Evolutionary conservation across 495 filamentous ascomycete genomes (phyloP).

Genomic region (Penicillium pancosmium): DNA sequence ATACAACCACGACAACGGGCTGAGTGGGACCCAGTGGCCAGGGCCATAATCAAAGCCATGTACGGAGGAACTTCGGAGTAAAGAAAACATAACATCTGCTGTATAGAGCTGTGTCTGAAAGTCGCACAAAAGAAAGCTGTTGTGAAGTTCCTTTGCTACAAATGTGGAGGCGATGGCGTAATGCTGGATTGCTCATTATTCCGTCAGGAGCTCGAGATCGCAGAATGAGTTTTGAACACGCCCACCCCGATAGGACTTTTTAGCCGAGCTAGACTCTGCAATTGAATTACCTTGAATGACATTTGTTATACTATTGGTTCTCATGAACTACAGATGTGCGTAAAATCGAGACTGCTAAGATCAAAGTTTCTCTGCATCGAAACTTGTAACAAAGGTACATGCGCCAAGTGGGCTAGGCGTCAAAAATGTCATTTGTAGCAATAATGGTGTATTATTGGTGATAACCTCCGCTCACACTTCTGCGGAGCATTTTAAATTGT

Average conservation of each 20-base stretch:
- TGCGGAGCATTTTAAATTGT: no score
- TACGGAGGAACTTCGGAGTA: neutral
- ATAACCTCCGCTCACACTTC: neutral
- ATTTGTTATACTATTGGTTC: no score
- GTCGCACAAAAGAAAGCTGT: neutral
- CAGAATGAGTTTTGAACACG: no score
- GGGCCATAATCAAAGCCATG: no score
- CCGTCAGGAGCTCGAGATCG: no score
- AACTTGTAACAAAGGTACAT: neutral
- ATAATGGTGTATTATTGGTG: conserved; percentile 4
- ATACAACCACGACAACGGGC: neutral
- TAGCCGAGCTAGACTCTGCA: no score
- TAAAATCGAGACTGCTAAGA: no score
- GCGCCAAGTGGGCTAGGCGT: neutral
- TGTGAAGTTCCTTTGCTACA: neutral
- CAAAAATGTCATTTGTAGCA: neutral
- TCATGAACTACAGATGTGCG: no score
- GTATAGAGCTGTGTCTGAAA: neutral
- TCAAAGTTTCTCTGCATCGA: no score
- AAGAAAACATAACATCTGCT: neutral
- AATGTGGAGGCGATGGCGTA: neutral
- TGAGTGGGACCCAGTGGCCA: no score
- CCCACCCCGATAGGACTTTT: no score
- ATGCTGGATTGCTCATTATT: neutral
- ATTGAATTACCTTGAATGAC: no score